Base-by-base conservation (phyloP, 495 filamentous ascomycete genomes). In the Hypomontagnella submonticulosa region DNA sequence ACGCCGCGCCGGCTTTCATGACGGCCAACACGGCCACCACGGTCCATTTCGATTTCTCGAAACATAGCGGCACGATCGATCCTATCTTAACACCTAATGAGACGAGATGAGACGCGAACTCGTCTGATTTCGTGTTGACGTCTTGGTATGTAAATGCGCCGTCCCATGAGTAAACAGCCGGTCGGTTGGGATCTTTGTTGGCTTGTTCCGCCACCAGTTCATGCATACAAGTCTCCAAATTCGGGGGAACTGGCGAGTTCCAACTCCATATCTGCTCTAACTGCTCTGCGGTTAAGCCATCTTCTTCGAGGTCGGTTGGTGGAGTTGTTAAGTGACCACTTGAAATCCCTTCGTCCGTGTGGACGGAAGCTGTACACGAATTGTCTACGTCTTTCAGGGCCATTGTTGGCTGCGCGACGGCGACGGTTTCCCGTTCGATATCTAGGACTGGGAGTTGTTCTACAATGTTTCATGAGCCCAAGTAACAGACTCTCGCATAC, bases 101-200 rank as follows among this genome's bases (percentile, higher is more conserved):
- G 10, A 69, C 30, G 6, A 83, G 77, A 15, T 70, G 71, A 23
- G 79, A 73, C 3, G 85, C 85, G 19, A 90, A 67, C 11, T 69
- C 73, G 68, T 64, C 77, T 60, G 85, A 80, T 27, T 81, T 65
- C 0, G 60, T 37, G 20, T 87, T 80, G 32, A 89, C 71, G 44
- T 89, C 79, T 16, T 61, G 59, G 65, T 83, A 89, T 1, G 85
- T 86, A 57, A 89, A 75, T 23, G 56, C 75, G 13, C 86, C 87
- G 75, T 90, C 87, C 86, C 87, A 89, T 0, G 76, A 77, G 27
- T 71, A 47, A 38, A 81, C 71, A n/a, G 79, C 79, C 0, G 66
- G 40, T 12, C 68, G 66, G 30, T 57, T 50, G 0, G 78, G 77
- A 27, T 61, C 51, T 30, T 53, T 57, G 12, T 37, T 55, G 32